phyloP scores from a whole-genome alignment of 2,329 filamentous ascomycete genomes.

The Penicillium hordei region DNA sequence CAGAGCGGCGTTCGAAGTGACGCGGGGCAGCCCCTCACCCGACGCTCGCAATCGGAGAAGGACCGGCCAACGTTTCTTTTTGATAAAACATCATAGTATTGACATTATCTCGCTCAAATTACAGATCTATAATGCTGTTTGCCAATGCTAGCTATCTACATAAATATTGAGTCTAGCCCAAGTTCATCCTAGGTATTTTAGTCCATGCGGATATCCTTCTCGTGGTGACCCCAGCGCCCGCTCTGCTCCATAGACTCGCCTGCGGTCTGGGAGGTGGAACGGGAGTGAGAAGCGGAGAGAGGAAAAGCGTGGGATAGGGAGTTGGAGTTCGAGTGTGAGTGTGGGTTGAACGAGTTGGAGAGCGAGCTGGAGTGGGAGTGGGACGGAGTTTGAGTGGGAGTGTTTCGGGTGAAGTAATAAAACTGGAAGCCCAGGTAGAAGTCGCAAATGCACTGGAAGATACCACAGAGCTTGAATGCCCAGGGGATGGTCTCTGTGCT shows the following conservation, averaged over 20 bases:
- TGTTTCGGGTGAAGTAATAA: constrained; percentile 43
- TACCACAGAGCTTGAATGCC: constrained; percentile 50
- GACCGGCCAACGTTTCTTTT: background rate
- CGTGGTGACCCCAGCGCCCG: constrained; percentile 30
- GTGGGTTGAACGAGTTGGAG: constrained; percentile 11
- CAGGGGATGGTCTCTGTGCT: constrained; percentile 46
- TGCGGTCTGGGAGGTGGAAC: constrained; percentile 25
- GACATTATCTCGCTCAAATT: constrained; percentile 20
- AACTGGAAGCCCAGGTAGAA: constrained; percentile 50
- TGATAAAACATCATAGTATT: background rate
- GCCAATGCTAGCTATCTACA: constrained; percentile 23
- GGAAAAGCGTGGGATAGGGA: background rate
- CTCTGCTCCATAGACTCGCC: constrained; percentile 25
- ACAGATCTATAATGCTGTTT: constrained; percentile 19
- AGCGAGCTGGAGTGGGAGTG: constrained; percentile 2
- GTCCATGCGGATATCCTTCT: constrained; percentile 43
- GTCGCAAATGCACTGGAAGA: constrained; percentile 52
- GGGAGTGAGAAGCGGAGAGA: background rate
- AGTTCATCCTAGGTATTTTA: constrained; percentile 15
- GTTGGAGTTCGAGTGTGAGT: background rate
- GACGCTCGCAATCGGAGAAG: background rate
- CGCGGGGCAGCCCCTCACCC: constrained; percentile 10
- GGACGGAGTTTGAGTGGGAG: constrained; percentile 15
- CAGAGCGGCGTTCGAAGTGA: background rate
- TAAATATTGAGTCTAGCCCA: constrained; percentile 9